Percentiles rank a stretch among this genome's conserved stretches.
These are phyloP conservation scores for Candida odintsovae DNA, from an alignment of 805 yeast species.

Conservation along the genomic window DNA sequence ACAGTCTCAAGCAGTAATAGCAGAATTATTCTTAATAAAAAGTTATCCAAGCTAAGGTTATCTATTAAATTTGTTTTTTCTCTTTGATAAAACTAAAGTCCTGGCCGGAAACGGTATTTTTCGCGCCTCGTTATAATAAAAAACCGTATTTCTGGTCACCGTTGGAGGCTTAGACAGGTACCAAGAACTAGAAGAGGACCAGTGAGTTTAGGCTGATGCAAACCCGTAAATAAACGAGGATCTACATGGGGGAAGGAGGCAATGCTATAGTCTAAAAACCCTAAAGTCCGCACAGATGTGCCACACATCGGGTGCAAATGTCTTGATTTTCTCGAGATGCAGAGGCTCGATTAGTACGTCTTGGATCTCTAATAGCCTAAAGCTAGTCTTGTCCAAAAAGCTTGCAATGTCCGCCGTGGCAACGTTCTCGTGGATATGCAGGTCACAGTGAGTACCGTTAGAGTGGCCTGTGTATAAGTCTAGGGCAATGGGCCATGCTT, in stretches of 20 bases:
- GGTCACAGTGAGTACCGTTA: conserved; percentile 10
- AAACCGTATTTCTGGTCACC: background rate
- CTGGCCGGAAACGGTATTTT: background rate
- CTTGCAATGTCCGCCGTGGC: conserved; percentile 34
- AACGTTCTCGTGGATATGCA: conserved; percentile 78
- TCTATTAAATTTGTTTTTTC: background rate
- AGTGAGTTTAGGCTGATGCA: no score
- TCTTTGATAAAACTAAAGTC: background rate
- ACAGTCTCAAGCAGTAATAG: background rate
- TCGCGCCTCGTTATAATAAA: background rate
- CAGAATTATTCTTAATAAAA: no score
- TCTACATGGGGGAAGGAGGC: background rate
- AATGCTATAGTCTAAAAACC: background rate
- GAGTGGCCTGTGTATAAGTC: conserved; percentile 13
- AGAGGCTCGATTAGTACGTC: conserved; percentile 5
- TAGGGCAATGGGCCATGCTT: conserved; percentile 51
- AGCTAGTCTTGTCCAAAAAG: conserved; percentile 5
- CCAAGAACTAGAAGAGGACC: background rate
- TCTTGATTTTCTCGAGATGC: conserved; percentile 64
- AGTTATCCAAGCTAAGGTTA: background rate
- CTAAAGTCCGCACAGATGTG: conserved; percentile 54
- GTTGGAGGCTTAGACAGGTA: background rate
- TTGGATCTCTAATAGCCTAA: conserved; percentile 1
- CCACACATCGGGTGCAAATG: conserved; percentile 85
- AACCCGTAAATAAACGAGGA: no score